Evolutionary conservation across 441 rosid genomes (phyloP).

Genomic region (Adansonia gregorii): DNA sequence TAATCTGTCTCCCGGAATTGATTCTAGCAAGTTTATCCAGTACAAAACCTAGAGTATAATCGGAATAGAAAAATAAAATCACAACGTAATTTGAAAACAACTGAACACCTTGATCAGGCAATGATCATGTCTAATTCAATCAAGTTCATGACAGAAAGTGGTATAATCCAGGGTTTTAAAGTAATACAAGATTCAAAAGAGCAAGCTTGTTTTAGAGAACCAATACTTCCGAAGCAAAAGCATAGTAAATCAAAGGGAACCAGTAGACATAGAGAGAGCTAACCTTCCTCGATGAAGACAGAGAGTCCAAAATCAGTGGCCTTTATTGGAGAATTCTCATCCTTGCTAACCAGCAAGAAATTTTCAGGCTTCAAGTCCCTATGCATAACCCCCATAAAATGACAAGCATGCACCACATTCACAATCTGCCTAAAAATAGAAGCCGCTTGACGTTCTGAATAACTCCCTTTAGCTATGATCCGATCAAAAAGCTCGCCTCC

Average conservation of each 20-base stretch:
- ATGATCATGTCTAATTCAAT: not conserved
- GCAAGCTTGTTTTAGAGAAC: not conserved
- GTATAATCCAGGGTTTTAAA: not conserved
- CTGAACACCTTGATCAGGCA: not conserved
- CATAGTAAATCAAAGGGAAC: not conserved
- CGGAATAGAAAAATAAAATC: not conserved
- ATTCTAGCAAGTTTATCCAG: constrained; percentile 4
- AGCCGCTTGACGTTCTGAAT: constrained; percentile 65
- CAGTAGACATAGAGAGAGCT: constrained; percentile 8
- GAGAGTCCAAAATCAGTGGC: constrained; percentile 68
- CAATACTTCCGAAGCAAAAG: not conserved
- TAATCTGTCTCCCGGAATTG: not conserved
- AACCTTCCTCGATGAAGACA: constrained; percentile 68
- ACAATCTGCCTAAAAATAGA: constrained; percentile 58
- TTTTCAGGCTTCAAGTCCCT: constrained; percentile 75
- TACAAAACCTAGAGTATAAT: not conserved
- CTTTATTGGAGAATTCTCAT: constrained; percentile 49
- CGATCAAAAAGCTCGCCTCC: constrained; percentile 78
- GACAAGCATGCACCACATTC: constrained; percentile 66
- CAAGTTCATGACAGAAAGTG: not conserved
- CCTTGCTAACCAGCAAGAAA: constrained; percentile 54
- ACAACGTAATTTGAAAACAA: not conserved
- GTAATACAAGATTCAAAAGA: not conserved
- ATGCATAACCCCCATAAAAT: constrained; percentile 75
- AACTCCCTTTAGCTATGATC: constrained; percentile 54